Base-by-base conservation (phyloP, 139 green algal species). In the Chlorella sp. region DNA sequence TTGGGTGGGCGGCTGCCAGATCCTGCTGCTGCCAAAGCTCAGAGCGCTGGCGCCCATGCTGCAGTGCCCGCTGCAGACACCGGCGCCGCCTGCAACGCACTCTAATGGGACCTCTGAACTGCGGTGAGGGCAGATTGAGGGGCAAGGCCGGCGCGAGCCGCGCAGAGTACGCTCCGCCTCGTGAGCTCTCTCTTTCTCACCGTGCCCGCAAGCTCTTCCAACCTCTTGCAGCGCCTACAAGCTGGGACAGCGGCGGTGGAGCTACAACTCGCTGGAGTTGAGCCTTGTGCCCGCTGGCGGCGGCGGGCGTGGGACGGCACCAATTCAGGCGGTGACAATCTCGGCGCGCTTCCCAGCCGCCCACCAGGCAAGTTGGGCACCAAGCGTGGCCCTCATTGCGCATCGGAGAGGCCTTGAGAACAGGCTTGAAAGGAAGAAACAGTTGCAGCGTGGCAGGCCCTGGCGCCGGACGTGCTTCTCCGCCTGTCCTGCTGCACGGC, bases 161-260 rank as follows among this genome's bases (percentile, higher is more conserved):
- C 62, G 63, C 63, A n/a, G 6, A 4, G 63, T n/a, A 15, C 32
- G 63, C 63, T 69, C 68, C n/a, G n/a, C n/a, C n/a, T n/a, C n/a
- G n/a, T n/a, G n/a, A n/a, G n/a, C n/a, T n/a, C n/a, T n/a, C n/a
- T n/a, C n/a, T n/a, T n/a, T n/a, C n/a, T n/a, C n/a, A n/a, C n/a
- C n/a, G n/a, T 30, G 21, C 3, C 1, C 4, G 38, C 41, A 17
- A 4, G 28, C 26, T 7, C 20, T 17, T 55, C 20, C 36, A 30
- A 3, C 20, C 36, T 21, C 21, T 39, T 60, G 76, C 86, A 90
- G 84, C 41, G 88, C 88, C 1, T 94, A 95, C 80, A 95, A 95
- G 85, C 88, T 95, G 38, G 92, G 91, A 13, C 95, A 94, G 73
- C 55, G 80, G 65, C 86, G 94, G 11, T 95, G 91, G 85, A 91